These are phyloP conservation scores for Herpetospermum pedunculosum DNA, from an alignment of 306 rosid genomes.

Conservation along the genomic window DNA sequence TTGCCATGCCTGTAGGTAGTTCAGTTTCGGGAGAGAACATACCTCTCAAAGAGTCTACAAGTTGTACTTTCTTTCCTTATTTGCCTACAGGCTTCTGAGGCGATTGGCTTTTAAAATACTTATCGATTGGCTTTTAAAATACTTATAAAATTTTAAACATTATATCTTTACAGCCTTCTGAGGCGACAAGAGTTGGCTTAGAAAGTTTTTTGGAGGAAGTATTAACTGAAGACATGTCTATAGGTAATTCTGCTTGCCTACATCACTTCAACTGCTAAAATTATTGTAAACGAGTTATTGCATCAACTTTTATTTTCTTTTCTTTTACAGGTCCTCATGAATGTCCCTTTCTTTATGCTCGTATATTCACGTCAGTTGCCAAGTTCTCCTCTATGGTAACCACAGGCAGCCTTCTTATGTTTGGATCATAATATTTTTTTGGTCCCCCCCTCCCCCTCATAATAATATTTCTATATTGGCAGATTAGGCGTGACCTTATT, in stretches of 20 bases:
- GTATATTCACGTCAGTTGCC: conserved; percentile 61
- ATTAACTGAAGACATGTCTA: conserved; percentile 48
- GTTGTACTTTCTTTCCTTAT: background rate
- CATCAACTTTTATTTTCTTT: conserved; percentile 10
- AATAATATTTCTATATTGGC: conserved; percentile 19
- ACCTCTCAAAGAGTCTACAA: background rate
- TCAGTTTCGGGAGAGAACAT: background rate
- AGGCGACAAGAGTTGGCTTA: conserved; percentile 23
- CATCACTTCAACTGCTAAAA: background rate
- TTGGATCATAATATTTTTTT: background rate
- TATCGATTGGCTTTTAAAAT: conserved; percentile 3
- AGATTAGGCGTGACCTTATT: conserved; percentile 51
- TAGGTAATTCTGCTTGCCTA: conserved; percentile 31
- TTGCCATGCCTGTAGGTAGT: background rate
- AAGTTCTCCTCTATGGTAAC: conserved; percentile 87
- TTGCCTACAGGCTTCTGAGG: no score
- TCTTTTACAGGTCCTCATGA: conserved; percentile 56
- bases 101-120: conserved; percentile 4
- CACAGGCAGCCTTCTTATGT: background rate
- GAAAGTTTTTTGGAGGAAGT: conserved; percentile 48
- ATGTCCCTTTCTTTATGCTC: conserved; percentile 81
- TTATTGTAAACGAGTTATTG: background rate
- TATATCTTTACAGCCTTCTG: conserved; percentile 40
- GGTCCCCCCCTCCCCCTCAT: background rate
- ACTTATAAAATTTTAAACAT: conserved; percentile 7